Percentiles rank a stretch among this genome's conserved stretches.
Evolutionary conservation across 768 basidiomycete species (phyloP).

Genomic region (Mycena galericulata): DNA sequence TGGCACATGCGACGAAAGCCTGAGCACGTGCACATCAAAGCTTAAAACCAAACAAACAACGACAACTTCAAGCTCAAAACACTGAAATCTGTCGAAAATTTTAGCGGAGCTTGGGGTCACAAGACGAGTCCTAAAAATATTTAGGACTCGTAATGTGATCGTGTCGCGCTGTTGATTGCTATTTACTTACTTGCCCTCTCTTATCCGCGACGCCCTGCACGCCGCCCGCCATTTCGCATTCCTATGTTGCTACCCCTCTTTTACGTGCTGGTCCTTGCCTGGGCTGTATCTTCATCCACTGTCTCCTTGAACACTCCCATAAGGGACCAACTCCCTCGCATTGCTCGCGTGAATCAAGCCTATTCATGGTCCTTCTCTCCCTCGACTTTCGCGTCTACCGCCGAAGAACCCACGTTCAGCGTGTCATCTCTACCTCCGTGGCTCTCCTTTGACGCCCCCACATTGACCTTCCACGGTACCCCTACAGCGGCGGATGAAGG

Average conservation of each 20-base stretch:
- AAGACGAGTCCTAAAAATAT: too few relatives aligned
- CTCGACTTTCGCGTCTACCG: conserved; percentile 70
- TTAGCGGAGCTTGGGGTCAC: too few relatives aligned
- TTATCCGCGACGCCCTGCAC: neutral
- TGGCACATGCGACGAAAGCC: too few relatives aligned
- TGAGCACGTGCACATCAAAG: too few relatives aligned
- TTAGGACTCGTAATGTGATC: conserved; percentile 14
- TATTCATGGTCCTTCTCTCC: conserved; percentile 80
- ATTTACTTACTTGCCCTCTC: conserved; percentile 2
- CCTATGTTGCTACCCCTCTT: conserved; percentile 77
- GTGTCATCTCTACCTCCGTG: conserved; percentile 75
- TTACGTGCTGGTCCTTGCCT: conserved; percentile 53
- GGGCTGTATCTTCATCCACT: conserved; percentile 55
- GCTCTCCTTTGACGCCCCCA: conserved; percentile 76
- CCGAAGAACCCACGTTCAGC: conserved; percentile 61
- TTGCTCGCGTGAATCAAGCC: conserved; percentile 74
- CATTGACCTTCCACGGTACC: conserved; percentile 74
- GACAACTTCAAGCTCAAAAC: too few relatives aligned
- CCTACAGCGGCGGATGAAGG: conserved; percentile 76
- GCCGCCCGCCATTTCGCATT: conserved; percentile 60
- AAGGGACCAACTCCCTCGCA: conserved; percentile 78
- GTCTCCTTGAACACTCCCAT: conserved; percentile 70
- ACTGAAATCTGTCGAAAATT: too few relatives aligned
- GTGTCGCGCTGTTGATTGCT: neutral
- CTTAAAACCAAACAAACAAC: too few relatives aligned